These are phyloP conservation scores for Lactarius hatsudake DNA, from an alignment of 768 basidiomycete genomes.

Conservation along the genomic window DNA sequence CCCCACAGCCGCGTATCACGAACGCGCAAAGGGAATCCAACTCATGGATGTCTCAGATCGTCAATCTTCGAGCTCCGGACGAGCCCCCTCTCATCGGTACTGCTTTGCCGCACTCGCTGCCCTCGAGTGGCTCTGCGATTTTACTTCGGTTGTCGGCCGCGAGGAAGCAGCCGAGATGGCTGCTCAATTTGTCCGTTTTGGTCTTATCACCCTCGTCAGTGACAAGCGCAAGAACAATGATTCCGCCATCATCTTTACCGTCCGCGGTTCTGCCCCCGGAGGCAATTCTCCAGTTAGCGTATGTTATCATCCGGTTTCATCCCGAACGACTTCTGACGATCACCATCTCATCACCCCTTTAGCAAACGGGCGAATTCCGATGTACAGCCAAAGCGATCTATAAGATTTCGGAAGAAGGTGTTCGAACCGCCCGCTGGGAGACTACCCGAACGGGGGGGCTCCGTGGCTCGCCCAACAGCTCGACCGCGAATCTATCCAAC, in stretches of 20 bases:
- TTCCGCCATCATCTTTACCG: conserved; percentile 90
- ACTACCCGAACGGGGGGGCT: conserved; percentile 34
- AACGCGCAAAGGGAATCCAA: conserved; percentile 71
- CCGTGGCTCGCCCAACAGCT: conserved; percentile 61
- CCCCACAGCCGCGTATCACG: conserved; percentile 69
- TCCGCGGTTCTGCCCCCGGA: conserved; percentile 74
- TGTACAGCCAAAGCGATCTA: conserved; percentile 96
- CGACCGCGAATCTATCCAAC: conserved; percentile 54
- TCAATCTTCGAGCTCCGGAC: conserved; percentile 43
- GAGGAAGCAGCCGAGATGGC: conserved; percentile 98
- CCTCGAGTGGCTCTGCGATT: conserved; percentile 97
- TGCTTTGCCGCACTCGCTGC: conserved; percentile 87
- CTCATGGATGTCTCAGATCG: conserved; percentile 72
- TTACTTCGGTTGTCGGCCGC: conserved; percentile 90
- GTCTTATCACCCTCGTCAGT: conserved; percentile 83
- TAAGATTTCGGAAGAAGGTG: conserved; percentile 90
- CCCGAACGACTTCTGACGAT: conserved; percentile 20
- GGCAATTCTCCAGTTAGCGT: conserved; percentile 75
- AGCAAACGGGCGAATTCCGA: conserved; percentile 95
- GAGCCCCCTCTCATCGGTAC: conserved; percentile 51
- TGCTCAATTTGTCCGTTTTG: conserved; percentile 95
- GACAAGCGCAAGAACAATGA: conserved; percentile 91
- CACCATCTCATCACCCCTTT: conserved; percentile 19
- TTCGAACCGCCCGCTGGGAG: conserved; percentile 84
- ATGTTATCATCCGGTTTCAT: conserved; percentile 33